Percentiles rank a stretch among this genome's conserved stretches.
phyloP scores from a whole-genome alignment of 2,329 filamentous ascomycete species.

The Pseudogymnoascus sp. region DNA sequence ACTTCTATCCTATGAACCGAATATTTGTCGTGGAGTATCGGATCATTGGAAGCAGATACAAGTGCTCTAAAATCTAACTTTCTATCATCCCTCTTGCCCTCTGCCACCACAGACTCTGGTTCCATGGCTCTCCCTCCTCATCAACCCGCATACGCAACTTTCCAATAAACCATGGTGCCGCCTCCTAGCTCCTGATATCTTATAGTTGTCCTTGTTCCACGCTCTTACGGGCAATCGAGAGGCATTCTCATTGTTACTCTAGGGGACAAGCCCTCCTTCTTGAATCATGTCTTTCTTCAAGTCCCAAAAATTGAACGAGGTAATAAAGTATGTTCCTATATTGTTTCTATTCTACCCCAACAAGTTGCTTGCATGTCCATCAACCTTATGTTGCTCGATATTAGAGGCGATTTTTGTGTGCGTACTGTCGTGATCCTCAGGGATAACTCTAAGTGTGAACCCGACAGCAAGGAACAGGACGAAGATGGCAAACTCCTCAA shows the following conservation, averaged over 20 bases:
- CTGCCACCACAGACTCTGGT: not conserved
- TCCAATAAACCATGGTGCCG: constrained; percentile 25
- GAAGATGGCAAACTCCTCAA: constrained; percentile 44
- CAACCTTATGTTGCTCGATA: not conserved
- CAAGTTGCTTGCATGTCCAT: not conserved
- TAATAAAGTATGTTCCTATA: too few relatives aligned
- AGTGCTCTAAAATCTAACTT: not conserved
- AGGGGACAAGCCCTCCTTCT: constrained; percentile 25
- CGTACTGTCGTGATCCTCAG: not conserved
- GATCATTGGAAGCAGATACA: too few relatives aligned
- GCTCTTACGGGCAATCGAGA: not conserved
- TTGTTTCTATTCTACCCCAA: not conserved
- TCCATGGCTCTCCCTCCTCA: constrained; percentile 22
- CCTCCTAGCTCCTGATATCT: constrained; percentile 24
- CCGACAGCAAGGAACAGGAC: constrained; percentile 27
- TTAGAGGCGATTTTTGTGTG: not conserved
- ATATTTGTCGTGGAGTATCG: too few relatives aligned
- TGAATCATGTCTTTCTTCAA: constrained; percentile 30
- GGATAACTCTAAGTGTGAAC: not conserved
- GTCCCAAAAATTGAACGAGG: constrained; percentile 29
- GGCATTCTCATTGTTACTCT: not conserved
- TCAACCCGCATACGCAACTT: constrained; percentile 24
- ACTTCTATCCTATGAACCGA: too few relatives aligned
- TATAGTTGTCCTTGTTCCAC: constrained; percentile 25
- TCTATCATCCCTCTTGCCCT: not conserved